Evolutionary conservation across 208 protist genomes (phyloP).

Genomic region (Perkinsela sp.): DNA sequence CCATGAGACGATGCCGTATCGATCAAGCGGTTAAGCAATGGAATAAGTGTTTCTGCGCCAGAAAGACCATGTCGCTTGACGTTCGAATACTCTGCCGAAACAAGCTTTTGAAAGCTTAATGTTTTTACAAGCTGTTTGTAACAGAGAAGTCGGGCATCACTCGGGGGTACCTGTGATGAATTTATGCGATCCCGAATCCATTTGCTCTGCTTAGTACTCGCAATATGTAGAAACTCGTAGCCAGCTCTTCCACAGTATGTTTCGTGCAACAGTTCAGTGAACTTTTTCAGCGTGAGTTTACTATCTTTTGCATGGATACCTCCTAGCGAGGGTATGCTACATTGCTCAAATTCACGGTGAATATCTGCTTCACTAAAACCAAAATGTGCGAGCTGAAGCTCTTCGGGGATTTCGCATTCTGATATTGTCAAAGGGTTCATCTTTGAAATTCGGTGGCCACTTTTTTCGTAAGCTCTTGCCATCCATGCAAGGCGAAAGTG

Average conservation of each 20-base stretch:
- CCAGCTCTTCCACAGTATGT: constrained; percentile 69
- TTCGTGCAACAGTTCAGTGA: constrained; percentile 21
- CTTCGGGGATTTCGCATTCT: constrained; percentile 6
- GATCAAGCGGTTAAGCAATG: constrained; percentile 71
- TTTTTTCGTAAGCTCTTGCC: constrained; percentile 47
- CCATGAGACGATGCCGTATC: constrained; percentile 38
- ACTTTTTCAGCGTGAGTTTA: constrained; percentile 27
- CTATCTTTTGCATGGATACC: not conserved
- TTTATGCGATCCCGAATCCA: constrained; percentile 72
- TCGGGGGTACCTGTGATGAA: constrained; percentile 11
- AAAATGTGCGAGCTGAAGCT: constrained; percentile 26
- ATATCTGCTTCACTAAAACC: constrained; percentile 44
- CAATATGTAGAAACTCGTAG: constrained; percentile 80
- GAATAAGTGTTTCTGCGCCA: constrained; percentile 79
- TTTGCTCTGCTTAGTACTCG: constrained; percentile 34
- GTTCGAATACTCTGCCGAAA: constrained; percentile 54
- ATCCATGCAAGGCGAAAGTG: constrained; percentile 65
- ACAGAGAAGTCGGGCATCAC: constrained; percentile 26
- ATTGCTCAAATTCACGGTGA: constrained; percentile 20
- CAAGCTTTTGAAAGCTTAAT: constrained; percentile 54
- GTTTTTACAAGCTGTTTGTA: constrained; percentile 32
- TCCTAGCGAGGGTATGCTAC: not conserved
- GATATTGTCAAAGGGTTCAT: constrained; percentile 25
- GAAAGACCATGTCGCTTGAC: constrained; percentile 88
- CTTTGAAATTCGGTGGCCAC: constrained; percentile 39